phyloP scores from a whole-genome alignment of 306 rosid genomes.

The Cucumis cinereus region DNA sequence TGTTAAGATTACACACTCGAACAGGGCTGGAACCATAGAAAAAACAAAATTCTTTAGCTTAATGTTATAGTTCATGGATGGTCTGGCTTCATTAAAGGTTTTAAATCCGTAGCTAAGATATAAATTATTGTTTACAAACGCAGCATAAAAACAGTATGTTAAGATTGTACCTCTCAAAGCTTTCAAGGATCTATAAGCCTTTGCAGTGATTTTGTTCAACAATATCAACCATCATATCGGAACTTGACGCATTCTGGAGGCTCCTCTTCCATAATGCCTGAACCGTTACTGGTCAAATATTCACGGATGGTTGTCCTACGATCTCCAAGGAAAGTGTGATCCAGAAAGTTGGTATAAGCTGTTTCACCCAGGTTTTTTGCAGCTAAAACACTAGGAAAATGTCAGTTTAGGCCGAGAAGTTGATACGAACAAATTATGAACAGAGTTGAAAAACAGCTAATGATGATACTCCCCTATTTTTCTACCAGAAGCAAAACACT shows the following conservation, averaged over 20 bases:
- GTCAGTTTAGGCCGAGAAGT: conserved; percentile 9
- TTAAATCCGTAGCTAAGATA: background rate
- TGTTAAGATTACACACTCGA: no score
- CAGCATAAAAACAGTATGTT: background rate
- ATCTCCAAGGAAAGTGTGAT: conserved; percentile 88
- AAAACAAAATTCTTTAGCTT: background rate
- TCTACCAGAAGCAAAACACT: background rate
- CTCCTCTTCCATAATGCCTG: conserved; percentile 91
- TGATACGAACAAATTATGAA: background rate
- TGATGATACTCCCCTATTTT: background rate
- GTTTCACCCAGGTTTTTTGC: conserved; percentile 54
- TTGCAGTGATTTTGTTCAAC: background rate
- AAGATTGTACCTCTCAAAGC: background rate
- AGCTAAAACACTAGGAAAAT: conserved; percentile 53
- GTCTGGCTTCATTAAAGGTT: background rate
- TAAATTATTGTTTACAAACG: background rate
- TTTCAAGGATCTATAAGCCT: background rate
- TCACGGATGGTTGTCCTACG: conserved; percentile 70
- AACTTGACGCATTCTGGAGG: conserved; percentile 76
- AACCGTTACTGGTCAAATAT: conserved; percentile 55
- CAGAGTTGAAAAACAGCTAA: background rate
- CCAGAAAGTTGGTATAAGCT: conserved; percentile 69
- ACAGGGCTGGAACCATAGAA: background rate
- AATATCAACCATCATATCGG: conserved; percentile 61
- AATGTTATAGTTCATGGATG: background rate